These are phyloP conservation scores for Rubus idaeus DNA, from an alignment of 306 rosid genomes.

Conservation along the genomic window DNA sequence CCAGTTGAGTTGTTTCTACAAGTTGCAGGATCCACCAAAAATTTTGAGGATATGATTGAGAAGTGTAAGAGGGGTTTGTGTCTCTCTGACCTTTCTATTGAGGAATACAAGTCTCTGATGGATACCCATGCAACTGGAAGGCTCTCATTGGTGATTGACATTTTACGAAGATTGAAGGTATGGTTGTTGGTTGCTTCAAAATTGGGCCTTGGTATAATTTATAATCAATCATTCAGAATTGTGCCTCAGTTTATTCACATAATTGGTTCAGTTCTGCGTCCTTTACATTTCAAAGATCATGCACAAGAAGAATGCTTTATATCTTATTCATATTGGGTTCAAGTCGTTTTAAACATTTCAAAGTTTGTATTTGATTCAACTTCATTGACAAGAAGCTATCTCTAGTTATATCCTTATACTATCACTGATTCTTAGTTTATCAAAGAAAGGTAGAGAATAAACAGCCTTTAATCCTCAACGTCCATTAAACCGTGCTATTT, in stretches of 20 bases:
- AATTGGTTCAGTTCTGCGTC: background rate
- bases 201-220: background rate
- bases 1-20: slow-evolving; percentile 89
- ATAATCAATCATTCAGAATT: slow-evolving; percentile 1
- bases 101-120: slow-evolving; percentile 73
- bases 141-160: slow-evolving; percentile 77
- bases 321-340: background rate
- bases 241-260: slow-evolving; percentile 10
- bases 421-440: background rate
- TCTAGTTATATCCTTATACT: background rate
- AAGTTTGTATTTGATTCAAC: background rate
- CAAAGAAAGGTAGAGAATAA: slow-evolving; percentile 2
- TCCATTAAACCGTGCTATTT: background rate
- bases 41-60: slow-evolving; percentile 67
- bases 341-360: background rate
- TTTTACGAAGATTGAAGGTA: slow-evolving; percentile 91
- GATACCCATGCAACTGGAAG: slow-evolving; percentile 81
- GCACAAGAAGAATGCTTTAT: background rate
- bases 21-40: slow-evolving; percentile 78
- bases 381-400: background rate
- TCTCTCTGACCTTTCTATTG: slow-evolving; percentile 68
- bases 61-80: slow-evolving; percentile 77
- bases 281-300: background rate
- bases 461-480: background rate
- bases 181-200: slow-evolving; percentile 22